These are phyloP conservation scores for Mycena albidolilacea DNA, from an alignment of 768 basidiomycete species.

Conservation along the genomic window DNA sequence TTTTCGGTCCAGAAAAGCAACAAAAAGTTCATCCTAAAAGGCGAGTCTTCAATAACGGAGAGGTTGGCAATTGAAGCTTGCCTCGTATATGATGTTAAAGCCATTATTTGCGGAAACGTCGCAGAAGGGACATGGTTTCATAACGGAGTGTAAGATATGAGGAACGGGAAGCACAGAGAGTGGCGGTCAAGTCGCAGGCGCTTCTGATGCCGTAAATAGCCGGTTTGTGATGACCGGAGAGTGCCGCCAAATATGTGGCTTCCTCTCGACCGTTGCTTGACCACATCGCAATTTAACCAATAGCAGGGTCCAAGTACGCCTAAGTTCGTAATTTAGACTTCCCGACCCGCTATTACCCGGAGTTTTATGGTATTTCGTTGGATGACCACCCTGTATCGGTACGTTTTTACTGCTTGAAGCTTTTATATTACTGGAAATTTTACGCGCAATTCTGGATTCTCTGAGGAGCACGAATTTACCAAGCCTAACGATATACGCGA, in stretches of 20 bases:
- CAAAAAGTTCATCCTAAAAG: slow-evolving; percentile 60
- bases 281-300: slow-evolving; percentile 46
- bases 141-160: slow-evolving; percentile 61
- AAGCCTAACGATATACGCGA: slow-evolving; percentile 96
- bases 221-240: slow-evolving; percentile 46
- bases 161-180: neutral
- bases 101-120: slow-evolving; percentile 56
- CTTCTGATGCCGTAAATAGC: slow-evolving; percentile 62
- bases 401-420: slow-evolving; percentile 18
- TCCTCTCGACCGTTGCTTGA: neutral
- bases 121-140: slow-evolving; percentile 64
- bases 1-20: slow-evolving; percentile 67
- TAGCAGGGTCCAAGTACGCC: slow-evolving; percentile 93
- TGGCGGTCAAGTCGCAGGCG: neutral
- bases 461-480: slow-evolving; percentile 82
- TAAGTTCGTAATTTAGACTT: slow-evolving; percentile 93
- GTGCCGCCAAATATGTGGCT: slow-evolving; percentile 69
- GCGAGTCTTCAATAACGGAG: neutral
- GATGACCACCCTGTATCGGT: slow-evolving; percentile 98
- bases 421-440: neutral
- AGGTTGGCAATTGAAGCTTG: slow-evolving; percentile 35
- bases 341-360: slow-evolving; percentile 83
- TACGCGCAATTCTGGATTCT: slow-evolving; percentile 70
- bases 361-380: slow-evolving; percentile 83
- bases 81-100: slow-evolving; percentile 69